Percentiles rank a stretch among this genome's conserved stretches.
Conservation (phyloP, 305 asterid species). For the Plantago lanceolata region DNA sequence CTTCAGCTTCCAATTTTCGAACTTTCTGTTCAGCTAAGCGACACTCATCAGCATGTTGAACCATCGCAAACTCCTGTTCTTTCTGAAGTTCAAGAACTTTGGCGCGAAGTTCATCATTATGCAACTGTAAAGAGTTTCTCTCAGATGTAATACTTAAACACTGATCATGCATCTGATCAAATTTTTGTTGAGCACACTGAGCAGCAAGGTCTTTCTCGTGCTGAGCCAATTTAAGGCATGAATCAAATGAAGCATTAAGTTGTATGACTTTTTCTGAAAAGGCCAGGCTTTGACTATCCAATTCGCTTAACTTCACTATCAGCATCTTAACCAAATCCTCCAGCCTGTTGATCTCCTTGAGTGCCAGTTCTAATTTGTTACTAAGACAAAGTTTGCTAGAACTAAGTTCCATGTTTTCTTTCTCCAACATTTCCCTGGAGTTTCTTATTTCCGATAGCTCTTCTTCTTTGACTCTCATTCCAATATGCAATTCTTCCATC, state of each 20-base stretch:
- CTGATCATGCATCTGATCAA: slow-evolving; percentile 55
- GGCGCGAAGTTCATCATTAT: slow-evolving; percentile 54
- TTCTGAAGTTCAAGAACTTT: slow-evolving; percentile 77
- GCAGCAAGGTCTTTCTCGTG: slow-evolving; percentile 65
- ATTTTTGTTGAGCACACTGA: slow-evolving; percentile 54
- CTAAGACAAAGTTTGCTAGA: slow-evolving; percentile 49
- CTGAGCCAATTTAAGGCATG: slow-evolving; percentile 58
- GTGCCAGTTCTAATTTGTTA: slow-evolving; percentile 48
- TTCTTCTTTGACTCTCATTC: slow-evolving; percentile 62
- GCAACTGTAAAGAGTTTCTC: slow-evolving; percentile 54
- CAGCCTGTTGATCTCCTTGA: slow-evolving; percentile 53
- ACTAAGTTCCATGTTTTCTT: slow-evolving; percentile 50
- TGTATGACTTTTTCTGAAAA: slow-evolving; percentile 56
- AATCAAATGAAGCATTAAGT: slow-evolving; percentile 57
- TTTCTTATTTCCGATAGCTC: slow-evolving; percentile 41
- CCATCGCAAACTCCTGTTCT: slow-evolving; percentile 77
- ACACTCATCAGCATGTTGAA: slow-evolving; percentile 92
- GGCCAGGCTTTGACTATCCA: slow-evolving; percentile 69
- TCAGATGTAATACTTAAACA: slow-evolving; percentile 44
- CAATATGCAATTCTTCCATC: slow-evolving; percentile 62
- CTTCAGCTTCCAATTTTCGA: slow-evolving; percentile 67
- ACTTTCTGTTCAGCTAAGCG: slow-evolving; percentile 70
- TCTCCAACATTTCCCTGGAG: slow-evolving; percentile 52
- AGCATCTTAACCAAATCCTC: slow-evolving; percentile 60
- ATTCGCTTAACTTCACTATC: slow-evolving; percentile 52